phyloP scores from a whole-genome alignment of 23 red algal genomes.

The Gracilaria gracilis region DNA sequence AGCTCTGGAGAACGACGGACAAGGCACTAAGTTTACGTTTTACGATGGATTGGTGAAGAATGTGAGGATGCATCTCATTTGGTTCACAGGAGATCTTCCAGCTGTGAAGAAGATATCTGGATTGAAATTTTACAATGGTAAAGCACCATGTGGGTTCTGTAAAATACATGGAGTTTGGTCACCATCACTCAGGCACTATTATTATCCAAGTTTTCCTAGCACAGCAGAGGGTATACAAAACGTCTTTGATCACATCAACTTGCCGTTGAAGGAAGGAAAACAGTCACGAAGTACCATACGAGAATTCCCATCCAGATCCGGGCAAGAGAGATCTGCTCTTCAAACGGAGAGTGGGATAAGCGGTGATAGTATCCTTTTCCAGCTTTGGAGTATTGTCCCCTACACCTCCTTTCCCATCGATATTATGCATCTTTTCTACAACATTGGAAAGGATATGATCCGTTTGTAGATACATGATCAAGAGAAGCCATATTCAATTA shows the following conservation, averaged over 20 bases:
- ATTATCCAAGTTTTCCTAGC: background rate
- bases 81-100: conserved; percentile 9
- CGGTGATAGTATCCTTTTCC: background rate
- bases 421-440: conserved; percentile 39
- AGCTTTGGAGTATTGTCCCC: background rate
- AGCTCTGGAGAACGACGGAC: background rate
- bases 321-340: background rate
- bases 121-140: background rate
- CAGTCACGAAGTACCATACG: background rate
- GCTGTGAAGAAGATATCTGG: conserved; percentile 26
- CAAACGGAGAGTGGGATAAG: background rate
- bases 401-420: conserved; percentile 27
- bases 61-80: conserved; percentile 23
- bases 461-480: background rate
- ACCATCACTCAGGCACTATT: conserved; percentile 1
- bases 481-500: background rate
- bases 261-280: too few relatives aligned
- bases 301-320: background rate
- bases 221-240: too few relatives aligned
- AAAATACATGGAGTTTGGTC: background rate
- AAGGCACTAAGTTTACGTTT: background rate
- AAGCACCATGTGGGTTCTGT: conserved; percentile 20
- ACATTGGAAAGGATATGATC: conserved; percentile 7
- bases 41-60: background rate
- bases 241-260: too few relatives aligned